Evolutionary conservation across 495 filamentous ascomycete genomes (phyloP).

Genomic region (Sphaerosporella brunnea): DNA sequence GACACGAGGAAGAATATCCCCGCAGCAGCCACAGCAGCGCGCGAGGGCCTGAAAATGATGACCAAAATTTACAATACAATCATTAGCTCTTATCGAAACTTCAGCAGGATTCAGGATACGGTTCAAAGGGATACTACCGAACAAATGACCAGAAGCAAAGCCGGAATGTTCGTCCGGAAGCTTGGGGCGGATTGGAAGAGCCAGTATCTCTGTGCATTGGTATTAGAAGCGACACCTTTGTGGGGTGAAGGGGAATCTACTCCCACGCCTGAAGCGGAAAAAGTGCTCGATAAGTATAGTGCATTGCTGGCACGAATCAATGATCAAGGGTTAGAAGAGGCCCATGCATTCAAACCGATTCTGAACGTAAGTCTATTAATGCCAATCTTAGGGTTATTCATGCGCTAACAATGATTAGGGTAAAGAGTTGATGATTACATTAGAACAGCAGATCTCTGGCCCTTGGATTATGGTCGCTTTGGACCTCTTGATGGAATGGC

Average conservation of each 20-base stretch:
- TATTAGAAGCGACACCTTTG: conserved; percentile 43
- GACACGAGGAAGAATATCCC: conserved; percentile 31
- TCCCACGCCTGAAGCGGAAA: neutral
- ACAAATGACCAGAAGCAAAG: conserved; percentile 26
- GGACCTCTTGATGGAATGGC: conserved; percentile 61
- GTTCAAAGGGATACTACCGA: conserved; percentile 15
- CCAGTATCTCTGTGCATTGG: conserved; percentile 50
- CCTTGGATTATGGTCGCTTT: conserved; percentile 63
- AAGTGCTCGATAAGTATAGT: conserved; percentile 27
- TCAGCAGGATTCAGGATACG: conserved; percentile 39
- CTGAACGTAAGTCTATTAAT: conserved; percentile 27
- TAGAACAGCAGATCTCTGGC: conserved; percentile 45
- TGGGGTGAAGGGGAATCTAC: conserved; percentile 17
- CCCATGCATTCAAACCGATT: conserved; percentile 19
- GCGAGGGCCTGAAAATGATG: conserved; percentile 62
- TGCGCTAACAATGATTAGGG: conserved; percentile 35
- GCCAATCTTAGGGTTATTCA: neutral
- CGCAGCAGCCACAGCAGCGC: conserved; percentile 38
- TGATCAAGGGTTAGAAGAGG: conserved; percentile 30
- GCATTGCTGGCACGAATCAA: conserved; percentile 32
- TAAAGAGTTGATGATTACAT: conserved; percentile 39
- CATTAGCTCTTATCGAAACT: conserved; percentile 42
- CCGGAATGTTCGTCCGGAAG: conserved; percentile 50
- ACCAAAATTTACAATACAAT: conserved; percentile 54
- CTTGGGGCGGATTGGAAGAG: conserved; percentile 65